Evolutionary conservation across 2,329 filamentous ascomycete species (phyloP), one percentile per base, ranked within the genome.

Genomic region (Macrophomina tecta): DNA sequence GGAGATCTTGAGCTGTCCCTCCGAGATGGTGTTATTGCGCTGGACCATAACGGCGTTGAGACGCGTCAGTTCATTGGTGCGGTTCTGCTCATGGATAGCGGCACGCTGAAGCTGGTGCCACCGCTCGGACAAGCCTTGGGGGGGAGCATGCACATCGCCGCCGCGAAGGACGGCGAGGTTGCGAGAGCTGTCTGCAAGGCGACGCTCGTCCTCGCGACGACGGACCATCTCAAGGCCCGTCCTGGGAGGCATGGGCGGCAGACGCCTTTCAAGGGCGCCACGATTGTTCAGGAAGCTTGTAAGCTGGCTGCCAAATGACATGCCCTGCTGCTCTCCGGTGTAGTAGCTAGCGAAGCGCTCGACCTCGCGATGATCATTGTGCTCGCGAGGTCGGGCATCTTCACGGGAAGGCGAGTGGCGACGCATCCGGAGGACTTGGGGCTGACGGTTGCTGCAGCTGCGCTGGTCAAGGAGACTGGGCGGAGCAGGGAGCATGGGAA

Each of bases 21-120:
- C 56, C 5, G 40, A 8, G 18, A 61, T 61, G 12, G 56, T 36
- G 36, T 36, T 61, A 40, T 61, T 61, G 28, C 56, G 56, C 40
- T 61, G 56, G 5, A 61, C 36, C 28, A 61, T 32, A 28, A 61
- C 56, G 3, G 16, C 28, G 30, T 61, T 61, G 36, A 61, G 40
- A 7, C 56, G 56, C 4, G 56, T 48, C 4, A 61, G 40, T 30
- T 61, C 56, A 18, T 11, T 7, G 4, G 40, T 34, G 42, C 56
- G 56, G n/a, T 61, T 61, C 36, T 42, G 18, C 16, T 61, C 56
- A 38, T 40, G 55, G 5, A 32, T 46, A 14, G 28, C 28, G 16
- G 38, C 38, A 28, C 40, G 56, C 28, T n/a, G 42, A 8, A n/a
- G 7, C 16, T 46, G 28, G 16, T 14, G 16, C 9, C 11, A 14